These are phyloP conservation scores for Stagonosporopsis rhizophila DNA, from an alignment of 2,329 filamentous ascomycete genomes.

Conservation along the genomic window DNA sequence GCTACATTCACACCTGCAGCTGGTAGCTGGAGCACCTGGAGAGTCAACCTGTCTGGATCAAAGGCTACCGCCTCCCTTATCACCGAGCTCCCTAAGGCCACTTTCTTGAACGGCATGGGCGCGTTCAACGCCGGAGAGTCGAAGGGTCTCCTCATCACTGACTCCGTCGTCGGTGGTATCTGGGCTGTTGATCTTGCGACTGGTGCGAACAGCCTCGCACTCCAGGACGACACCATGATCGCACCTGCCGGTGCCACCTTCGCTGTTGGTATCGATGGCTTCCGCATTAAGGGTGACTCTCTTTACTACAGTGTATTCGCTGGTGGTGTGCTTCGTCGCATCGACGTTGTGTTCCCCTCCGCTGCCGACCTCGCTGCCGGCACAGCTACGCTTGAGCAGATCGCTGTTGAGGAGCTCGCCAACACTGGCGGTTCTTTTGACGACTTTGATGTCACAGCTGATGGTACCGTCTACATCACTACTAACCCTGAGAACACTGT, in stretches of 20 bases:
- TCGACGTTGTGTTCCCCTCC: conserved; percentile 12
- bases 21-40: conserved; percentile 20
- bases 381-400: conserved; percentile 15
- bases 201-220: conserved; percentile 14
- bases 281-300: conserved; percentile 15
- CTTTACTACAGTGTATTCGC: conserved; percentile 17
- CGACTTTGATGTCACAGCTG: conserved; percentile 15
- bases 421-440: conserved; percentile 19
- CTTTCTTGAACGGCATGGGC: conserved; percentile 19
- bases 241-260: conserved; percentile 15
- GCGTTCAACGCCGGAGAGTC: conserved; percentile 7
- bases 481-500: conserved; percentile 20
- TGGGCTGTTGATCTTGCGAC: conserved; percentile 14
- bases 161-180: conserved; percentile 17
- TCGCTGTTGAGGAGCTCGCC: conserved; percentile 15
- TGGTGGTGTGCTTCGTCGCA: conserved; percentile 17
- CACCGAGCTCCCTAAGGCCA: conserved; percentile 14
- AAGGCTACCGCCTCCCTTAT: conserved; percentile 12
- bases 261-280: conserved; percentile 18
- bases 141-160: conserved; percentile 18
- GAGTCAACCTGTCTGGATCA: conserved; percentile 5
- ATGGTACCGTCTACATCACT: conserved; percentile 15
- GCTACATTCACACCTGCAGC: conserved; percentile 17
- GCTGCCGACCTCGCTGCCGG: conserved; percentile 14
- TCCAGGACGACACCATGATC: conserved; percentile 17